phyloP scores from a whole-genome alignment of 1,284 basidiomycete species.

The Mrakiaceae sp. region DNA sequence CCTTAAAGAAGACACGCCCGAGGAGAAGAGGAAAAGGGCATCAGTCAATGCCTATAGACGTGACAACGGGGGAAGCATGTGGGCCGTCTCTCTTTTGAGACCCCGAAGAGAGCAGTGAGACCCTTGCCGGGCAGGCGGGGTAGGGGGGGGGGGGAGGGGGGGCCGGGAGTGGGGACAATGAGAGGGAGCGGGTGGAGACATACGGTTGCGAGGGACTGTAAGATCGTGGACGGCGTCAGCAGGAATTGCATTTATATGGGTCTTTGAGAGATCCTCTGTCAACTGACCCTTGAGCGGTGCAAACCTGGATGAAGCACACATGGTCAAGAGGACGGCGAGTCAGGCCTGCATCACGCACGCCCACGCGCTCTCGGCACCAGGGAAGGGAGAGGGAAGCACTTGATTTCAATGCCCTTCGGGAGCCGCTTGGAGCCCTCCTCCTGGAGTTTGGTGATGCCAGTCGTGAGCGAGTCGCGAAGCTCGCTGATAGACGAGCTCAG shows the following conservation, averaged over 20 bases:
- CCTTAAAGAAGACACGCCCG: slow-evolving; percentile 26
- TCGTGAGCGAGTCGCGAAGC: slow-evolving; percentile 1
- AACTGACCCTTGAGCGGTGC: slow-evolving; percentile 15
- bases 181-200: not conserved
- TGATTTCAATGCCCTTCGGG: slow-evolving; percentile 12
- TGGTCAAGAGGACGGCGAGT: not conserved
- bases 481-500: not conserved
- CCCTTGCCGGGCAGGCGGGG: too few species aligned
- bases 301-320: slow-evolving; percentile 1
- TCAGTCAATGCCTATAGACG: too few species aligned
- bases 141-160: too few species aligned
- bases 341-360: too few species aligned
- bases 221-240: not conserved
- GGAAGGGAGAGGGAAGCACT: not conserved
- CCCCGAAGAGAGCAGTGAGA: too few species aligned
- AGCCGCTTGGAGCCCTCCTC: not conserved
- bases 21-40: not conserved
- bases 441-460: not conserved
- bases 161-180: too few species aligned
- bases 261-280: not conserved
- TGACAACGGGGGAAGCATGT: not conserved
- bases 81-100: not conserved
- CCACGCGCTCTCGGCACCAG: too few species aligned
- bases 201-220: slow-evolving; percentile 14
- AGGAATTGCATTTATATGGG: not conserved